Evolutionary conservation across 1,284 basidiomycete species (phyloP), one percentile per base, ranked within the genome.

Genomic region (Ustilago curta): DNA sequence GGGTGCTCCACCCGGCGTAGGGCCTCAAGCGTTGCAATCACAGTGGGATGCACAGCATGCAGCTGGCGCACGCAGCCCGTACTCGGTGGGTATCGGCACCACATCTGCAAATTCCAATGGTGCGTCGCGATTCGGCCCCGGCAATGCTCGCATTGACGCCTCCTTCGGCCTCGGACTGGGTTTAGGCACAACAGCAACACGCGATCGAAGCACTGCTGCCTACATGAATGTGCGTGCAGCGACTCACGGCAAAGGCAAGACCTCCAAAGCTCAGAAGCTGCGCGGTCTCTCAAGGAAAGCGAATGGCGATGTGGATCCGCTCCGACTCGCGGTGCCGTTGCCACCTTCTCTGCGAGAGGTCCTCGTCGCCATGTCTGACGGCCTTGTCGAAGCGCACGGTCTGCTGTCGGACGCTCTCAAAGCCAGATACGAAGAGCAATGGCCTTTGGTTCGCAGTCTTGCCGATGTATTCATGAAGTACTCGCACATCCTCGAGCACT

Each of bases 401-500:
- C 40, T 72, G 12, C 65, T 82, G 0, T 79, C 75, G 4, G 77
- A 79, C 19, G 73, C 79, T n/a, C 68, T 82, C 27, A 79, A 75
- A 43, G 62, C 62, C 12, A 58, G 80, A 25, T 82, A 82, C 63
- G 76, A 82, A 31, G 79, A 79, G 54, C 80, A 82, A 43, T 82
- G 77, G 77, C 80, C 80, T 12, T 53, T 82, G 32, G 80, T 82
- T 6, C 71, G 80, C 29, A 79, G 73, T 31, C 52, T 82, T 1
- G 79, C 80, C 31, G 80, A 82, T 35, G 76, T 82, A 4, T 82
- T 82, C 40, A 67, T 71, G 59, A 58, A 65, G 40, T 67, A 76
- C 44, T 66, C 74, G 5, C 77, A 78, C 61, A 70, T 82, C n/a
- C 57, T 82, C 7, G 51, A 77, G 49, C 71, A 76, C 54, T 82